Percentiles rank a stretch among this genome's conserved stretches.
phyloP scores from a whole-genome alignment of 192 early-diverging fungal species.

The Globomyces pollinis-pini region DNA sequence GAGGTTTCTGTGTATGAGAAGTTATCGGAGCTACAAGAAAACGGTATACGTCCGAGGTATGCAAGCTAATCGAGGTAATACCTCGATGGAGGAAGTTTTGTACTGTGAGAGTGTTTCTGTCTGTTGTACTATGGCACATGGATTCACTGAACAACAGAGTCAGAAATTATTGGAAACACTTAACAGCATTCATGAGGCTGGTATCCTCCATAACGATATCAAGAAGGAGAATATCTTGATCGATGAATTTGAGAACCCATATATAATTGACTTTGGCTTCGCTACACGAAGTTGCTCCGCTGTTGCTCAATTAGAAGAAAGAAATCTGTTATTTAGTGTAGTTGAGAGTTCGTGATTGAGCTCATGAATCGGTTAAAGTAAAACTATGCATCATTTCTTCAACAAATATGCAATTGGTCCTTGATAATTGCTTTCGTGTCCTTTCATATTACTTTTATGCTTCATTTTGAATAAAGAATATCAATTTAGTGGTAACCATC shows the following conservation, averaged over 20 bases:
- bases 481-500: no score
- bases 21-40: neutral
- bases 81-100: neutral
- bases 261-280: neutral
- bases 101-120: neutral
- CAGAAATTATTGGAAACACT: neutral
- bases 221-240: neutral
- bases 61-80: no score
- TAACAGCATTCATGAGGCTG: neutral
- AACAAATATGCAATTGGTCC: no score
- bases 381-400: no score
- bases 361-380: no score
- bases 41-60: no score
- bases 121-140: neutral
- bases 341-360: no score
- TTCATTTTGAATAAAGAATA: no score
- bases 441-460: no score
- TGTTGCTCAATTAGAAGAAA: neutral
- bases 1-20: neutral
- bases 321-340: no score
- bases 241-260: neutral
- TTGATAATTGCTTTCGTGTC: no score
- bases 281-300: neutral
- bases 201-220: neutral
- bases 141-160: neutral